Evolutionary conservation across 805 yeast genomes (phyloP).

Genomic region (Saturnispora zaruensis): DNA sequence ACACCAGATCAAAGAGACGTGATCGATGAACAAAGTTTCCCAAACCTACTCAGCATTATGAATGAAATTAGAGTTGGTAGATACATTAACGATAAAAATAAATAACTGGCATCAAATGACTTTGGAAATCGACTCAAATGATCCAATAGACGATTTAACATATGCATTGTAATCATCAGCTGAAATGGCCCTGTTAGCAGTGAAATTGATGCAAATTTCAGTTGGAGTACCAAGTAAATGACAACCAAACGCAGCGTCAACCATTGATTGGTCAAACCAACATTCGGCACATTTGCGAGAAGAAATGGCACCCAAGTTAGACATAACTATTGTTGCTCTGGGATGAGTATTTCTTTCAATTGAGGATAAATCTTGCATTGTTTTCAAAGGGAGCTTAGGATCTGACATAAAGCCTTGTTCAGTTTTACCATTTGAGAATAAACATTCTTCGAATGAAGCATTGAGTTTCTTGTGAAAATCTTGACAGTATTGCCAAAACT

Average conservation of each 20-base stretch:
- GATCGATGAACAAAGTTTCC: constrained; percentile 34
- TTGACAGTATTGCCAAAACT: constrained; percentile 4
- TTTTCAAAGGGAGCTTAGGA: background rate
- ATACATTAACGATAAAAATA: constrained; percentile 20
- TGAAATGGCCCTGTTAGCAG: constrained; percentile 9
- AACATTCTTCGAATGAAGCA: background rate
- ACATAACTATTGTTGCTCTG: constrained; percentile 7
- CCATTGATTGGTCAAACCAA: constrained; percentile 14
- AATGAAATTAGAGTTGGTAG: constrained; percentile 28
- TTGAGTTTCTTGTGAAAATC: constrained; percentile 5
- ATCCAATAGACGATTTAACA: constrained; percentile 1
- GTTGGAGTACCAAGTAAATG: constrained; percentile 4
- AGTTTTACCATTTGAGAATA: constrained; percentile 2
- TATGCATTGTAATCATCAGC: background rate
- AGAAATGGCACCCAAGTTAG: constrained; percentile 9
- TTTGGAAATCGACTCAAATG: background rate
- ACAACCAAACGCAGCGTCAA: constrained; percentile 12
- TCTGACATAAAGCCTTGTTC: constrained; percentile 1
- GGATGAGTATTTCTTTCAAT: constrained; percentile 7
- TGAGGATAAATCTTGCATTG: constrained; percentile 1
- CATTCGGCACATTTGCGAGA: background rate
- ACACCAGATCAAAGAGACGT: constrained; percentile 34
- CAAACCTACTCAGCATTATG: constrained; percentile 31
- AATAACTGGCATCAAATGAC: background rate
- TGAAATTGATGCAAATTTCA: constrained; percentile 8